Conservation (phyloP, 202 grass and related monocot genomes). For the Cymbopogon flexuosus region DNA sequence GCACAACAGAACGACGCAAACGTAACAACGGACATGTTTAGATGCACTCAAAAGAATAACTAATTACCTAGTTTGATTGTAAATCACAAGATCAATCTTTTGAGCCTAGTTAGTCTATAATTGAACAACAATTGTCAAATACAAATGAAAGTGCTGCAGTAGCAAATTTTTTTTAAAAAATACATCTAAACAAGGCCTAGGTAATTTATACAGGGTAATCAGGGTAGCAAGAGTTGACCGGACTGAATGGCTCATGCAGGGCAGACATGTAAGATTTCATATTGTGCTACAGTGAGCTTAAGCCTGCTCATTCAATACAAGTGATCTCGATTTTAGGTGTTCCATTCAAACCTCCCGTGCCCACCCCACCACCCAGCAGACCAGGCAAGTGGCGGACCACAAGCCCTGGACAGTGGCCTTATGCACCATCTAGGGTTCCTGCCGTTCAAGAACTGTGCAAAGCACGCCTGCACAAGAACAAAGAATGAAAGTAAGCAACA, state of each 20-base stretch:
- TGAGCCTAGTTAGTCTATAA: too few species aligned
- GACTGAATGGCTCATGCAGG: not conserved
- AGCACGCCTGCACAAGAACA: not conserved
- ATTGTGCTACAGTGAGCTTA: not conserved
- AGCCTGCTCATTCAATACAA: slow-evolving; percentile 31
- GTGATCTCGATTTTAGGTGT: slow-evolving; percentile 2
- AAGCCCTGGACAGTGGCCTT: not conserved
- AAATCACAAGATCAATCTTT: too few species aligned
- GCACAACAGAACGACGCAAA: too few species aligned
- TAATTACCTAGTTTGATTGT: too few species aligned
- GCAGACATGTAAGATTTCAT: not conserved
- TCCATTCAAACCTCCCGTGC: slow-evolving; percentile 11
- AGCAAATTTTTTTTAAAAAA: too few species aligned
- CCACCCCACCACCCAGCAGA: not conserved
- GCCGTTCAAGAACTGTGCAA: slow-evolving; percentile 4
- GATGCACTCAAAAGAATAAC: too few species aligned
- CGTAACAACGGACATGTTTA: too few species aligned
- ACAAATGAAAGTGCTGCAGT: too few species aligned
- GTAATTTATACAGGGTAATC: not conserved
- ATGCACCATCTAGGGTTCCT: not conserved
- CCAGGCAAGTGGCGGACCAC: not conserved
- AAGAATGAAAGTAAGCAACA: slow-evolving; percentile 9
- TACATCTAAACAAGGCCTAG: too few species aligned
- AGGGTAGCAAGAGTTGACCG: not conserved
- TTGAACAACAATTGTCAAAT: too few species aligned